These are phyloP conservation scores for Epithele typhae DNA, from an alignment of 768 basidiomycete species.

Conservation along the genomic window DNA sequence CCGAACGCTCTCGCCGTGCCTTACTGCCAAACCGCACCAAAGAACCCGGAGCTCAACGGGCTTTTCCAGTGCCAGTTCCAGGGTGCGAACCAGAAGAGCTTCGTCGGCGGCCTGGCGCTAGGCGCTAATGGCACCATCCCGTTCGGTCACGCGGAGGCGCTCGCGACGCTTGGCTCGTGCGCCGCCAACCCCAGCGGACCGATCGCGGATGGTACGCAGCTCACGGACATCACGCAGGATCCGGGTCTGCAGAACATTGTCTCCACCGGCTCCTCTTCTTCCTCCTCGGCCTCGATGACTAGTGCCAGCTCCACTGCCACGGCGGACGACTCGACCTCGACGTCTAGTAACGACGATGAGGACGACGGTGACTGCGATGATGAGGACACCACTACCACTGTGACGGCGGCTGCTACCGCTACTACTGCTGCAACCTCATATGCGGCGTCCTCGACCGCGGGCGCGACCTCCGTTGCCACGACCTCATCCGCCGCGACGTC, in stretches of 20 bases:
- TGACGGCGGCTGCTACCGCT: too few relatives aligned
- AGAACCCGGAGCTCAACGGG: conserved; percentile 50
- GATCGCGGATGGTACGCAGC: conserved; percentile 45
- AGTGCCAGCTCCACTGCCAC: conserved; percentile 1
- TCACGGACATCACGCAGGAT: conserved; percentile 19
- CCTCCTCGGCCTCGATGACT: conserved; percentile 6
- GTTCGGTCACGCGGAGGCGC: conserved; percentile 36
- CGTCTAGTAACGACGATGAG: conserved; percentile 7
- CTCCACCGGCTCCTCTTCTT: neutral
- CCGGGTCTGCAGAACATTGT: conserved; percentile 15
- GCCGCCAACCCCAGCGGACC: conserved; percentile 44
- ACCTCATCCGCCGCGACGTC: conserved; percentile 9
- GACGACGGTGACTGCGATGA: conserved; percentile 5
- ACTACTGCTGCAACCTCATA: conserved; percentile 1
- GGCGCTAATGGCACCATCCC: conserved; percentile 51
- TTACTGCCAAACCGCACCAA: conserved; percentile 50
- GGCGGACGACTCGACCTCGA: conserved; percentile 3
- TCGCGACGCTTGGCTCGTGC: conserved; percentile 48
- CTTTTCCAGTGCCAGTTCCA: conserved; percentile 58
- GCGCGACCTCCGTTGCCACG: conserved; percentile 5
- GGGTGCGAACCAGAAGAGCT: conserved; percentile 39
- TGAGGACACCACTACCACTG: too few relatives aligned
- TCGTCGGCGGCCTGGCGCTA: conserved; percentile 39
- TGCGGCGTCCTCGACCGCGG: conserved; percentile 7
- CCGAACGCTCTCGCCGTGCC: conserved; percentile 31